Evolutionary conservation across 31 red algal species (phyloP), one percentile per base, ranked within the genome.

Genomic region (Asparagopsis taxiformis): DNA sequence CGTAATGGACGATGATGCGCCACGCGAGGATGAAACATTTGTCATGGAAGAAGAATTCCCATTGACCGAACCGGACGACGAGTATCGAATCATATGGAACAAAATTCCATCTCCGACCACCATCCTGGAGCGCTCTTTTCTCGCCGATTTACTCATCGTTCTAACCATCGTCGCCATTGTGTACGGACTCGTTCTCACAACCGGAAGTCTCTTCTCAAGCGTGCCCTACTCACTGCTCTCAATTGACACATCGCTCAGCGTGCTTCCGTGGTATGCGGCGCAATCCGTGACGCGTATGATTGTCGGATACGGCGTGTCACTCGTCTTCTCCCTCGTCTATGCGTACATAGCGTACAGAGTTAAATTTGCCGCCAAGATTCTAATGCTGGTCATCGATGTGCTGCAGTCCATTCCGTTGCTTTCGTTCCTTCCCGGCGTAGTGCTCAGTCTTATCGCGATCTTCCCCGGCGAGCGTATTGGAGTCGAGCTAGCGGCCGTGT

Each of bases 351-450:
- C 94, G 0, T 93, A 97, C 55, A 76, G 88, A 37, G 85, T 92
- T 38, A 61, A 76, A 37, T 88, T 97, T 24, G 94, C 94, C 20
- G 94, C 94, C 28, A 85, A 88, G 41, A 22, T 84, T 9, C 65
- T 97, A 31, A 75, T 97, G 59, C 79, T 97, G 17, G 67, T 84
- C 7, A 89, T 97, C 36, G 94, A 97, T 38, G 87, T 97, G 3
- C 46, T 97, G 7, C 93, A 97, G 37, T 93, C 88, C 50, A 92
- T 97, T 28, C 94, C 94, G 2, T 58, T 97, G 62, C 67, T 97
- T n/a, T 92, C 94, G 19, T 97, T 97, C 62, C 54, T 97, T 31
- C 94, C 94, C 21, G 89, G 79, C 21, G 81, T 92, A 4, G 94
- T 97, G 34, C 66, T 93, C 3, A 89, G 94, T 32, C 70, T 97